Conservation (phyloP, 805 yeast genomes). For the Metschnikowia aberdeeniae region DNA sequence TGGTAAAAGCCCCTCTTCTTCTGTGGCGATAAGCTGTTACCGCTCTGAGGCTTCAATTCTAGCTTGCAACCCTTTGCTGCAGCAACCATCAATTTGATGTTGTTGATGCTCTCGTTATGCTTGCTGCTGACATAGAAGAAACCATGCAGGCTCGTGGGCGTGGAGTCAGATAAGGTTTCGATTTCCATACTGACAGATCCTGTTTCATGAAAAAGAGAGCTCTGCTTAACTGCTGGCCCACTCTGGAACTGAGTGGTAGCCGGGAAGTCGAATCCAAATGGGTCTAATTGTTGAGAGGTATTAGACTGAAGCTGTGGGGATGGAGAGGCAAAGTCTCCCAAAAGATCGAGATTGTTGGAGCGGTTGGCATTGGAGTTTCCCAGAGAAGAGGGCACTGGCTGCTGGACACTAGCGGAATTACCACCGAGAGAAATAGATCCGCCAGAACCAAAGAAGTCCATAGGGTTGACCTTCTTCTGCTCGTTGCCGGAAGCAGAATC, state of each 20-base stretch:
- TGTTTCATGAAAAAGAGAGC: conserved; percentile 40
- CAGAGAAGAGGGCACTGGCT: conserved; percentile 16
- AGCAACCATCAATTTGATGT: conserved; percentile 60
- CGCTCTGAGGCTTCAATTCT: conserved; percentile 59
- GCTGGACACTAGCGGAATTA: conserved; percentile 15
- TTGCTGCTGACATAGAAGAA: conserved; percentile 51
- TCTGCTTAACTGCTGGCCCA: conserved; percentile 9
- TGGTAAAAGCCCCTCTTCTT: conserved; percentile 52
- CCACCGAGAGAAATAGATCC: conserved; percentile 45
- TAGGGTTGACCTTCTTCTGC: conserved; percentile 24
- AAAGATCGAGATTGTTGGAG: conserved; percentile 23
- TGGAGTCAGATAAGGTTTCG: conserved; percentile 30
- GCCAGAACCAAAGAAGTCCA: conserved; percentile 46
- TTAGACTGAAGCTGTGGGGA: conserved; percentile 36
- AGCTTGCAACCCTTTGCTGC: conserved; percentile 63
- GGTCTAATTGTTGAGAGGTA: conserved; percentile 31
- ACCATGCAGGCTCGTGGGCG: conserved; percentile 32
- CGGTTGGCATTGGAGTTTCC: conserved; percentile 1
- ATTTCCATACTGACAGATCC: conserved; percentile 47
- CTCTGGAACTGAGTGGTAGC: conserved; percentile 31
- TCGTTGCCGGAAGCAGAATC: conserved; percentile 21
- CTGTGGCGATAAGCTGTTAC: conserved; percentile 47
- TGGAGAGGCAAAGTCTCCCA: conserved; percentile 38
- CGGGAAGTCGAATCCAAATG: conserved; percentile 40
- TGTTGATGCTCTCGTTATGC: conserved; percentile 40